Base-by-base conservation (phyloP, 345 rosid species). In the Moricandia arvensis region DNA sequence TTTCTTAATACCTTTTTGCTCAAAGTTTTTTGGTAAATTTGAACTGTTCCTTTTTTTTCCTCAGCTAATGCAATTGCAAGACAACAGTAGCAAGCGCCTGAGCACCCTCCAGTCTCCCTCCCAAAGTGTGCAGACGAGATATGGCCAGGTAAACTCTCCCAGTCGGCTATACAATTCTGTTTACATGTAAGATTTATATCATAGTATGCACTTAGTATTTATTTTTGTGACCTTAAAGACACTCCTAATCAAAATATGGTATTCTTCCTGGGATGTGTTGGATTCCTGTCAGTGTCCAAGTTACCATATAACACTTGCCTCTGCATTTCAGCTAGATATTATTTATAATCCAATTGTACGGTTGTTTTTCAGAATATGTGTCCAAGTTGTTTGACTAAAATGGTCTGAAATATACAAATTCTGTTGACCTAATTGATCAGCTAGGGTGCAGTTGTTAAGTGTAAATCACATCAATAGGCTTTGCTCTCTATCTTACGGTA, bases 81-180 rank as follows among this genome's bases (percentile, higher is more conserved):
- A 82, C 24, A 81, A 81, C 38, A 68, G 80, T 80, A 79, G 77
- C 74, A 83, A 71, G 78, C 79, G 63, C 63, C 70, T 63, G 43
- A 81, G 81, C 70, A 71, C 49, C 67, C 76, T 81, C 57, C 74
- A 81, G 68, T 75, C 88, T 69, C 84, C 89, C 24, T 76, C 87
- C 51, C 84, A 73, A 82, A 86, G 81, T 69, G 75, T 75, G 30
- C 83, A 74, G 79, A 71, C 87, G 83, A 83, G 90, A 66, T 79
- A 62, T 76, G 83, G 81, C 67, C 89, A 85, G 94, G 98, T 93
- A 86, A 30, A 58, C 6, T 71, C 81, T 69, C 30, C 69, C 12
- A 12, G 10, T 57, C 27, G 62, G 29, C 29, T 68, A 8, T 21
- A 55, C 63, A 21, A 18, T 61, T 67, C 34, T 59, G 63, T 54